These are phyloP conservation scores for Lupinus albus DNA, from an alignment of 306 rosid species.

Conservation along the genomic window DNA sequence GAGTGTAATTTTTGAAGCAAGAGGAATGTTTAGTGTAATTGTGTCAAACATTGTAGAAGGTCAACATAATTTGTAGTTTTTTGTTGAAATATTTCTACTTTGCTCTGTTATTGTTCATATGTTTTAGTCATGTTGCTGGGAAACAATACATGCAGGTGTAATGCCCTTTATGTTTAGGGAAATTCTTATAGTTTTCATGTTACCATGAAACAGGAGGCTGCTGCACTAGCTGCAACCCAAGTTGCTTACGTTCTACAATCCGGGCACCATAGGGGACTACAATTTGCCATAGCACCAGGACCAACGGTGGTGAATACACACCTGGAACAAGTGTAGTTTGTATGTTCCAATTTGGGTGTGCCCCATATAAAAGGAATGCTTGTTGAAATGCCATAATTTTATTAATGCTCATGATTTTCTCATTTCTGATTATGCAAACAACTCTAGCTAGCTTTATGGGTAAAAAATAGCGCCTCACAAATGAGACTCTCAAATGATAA, in stretches of 20 bases:
- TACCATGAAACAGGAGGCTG: slow-evolving; percentile 69
- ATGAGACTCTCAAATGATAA: too few species aligned
- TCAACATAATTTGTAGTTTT: too few species aligned
- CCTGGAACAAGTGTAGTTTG: slow-evolving; percentile 55
- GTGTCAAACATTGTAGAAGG: too few species aligned
- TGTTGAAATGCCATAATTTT: slow-evolving; percentile 28
- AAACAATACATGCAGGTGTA: not conserved
- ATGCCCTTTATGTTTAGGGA: not conserved
- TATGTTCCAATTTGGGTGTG: slow-evolving; percentile 11
- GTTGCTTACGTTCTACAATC: slow-evolving; percentile 85
- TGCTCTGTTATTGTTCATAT: slow-evolving; percentile 2
- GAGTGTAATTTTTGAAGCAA: too few species aligned
- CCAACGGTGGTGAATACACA: slow-evolving; percentile 48
- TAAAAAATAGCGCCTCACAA: too few species aligned
- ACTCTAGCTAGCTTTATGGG: too few species aligned
- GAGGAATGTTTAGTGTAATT: too few species aligned
- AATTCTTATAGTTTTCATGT: not conserved
- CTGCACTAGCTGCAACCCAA: slow-evolving; percentile 86
- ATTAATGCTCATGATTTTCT: slow-evolving; percentile 7
- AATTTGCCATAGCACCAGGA: slow-evolving; percentile 67
- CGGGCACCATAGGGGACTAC: slow-evolving; percentile 75
- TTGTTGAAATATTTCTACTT: not conserved
- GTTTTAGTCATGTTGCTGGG: not conserved
- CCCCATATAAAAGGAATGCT: slow-evolving; percentile 35
- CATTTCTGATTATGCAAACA: too few species aligned